Evolutionary conservation across 129 eudicot species (phyloP), one percentile per base, ranked within the genome.

Genomic region (Chrysanthemum makinoi): DNA sequence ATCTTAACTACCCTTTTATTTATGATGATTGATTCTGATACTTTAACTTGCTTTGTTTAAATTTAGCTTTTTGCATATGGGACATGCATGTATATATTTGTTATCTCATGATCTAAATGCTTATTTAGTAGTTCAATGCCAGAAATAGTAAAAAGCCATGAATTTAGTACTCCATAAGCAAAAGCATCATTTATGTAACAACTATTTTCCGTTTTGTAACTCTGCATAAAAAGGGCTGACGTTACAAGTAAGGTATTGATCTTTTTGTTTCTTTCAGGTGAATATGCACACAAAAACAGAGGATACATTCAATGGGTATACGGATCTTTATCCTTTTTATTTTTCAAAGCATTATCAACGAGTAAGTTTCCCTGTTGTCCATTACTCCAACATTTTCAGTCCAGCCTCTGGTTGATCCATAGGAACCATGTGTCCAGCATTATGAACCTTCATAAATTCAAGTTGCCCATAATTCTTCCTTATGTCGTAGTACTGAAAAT

Each of bases 391-490:
- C 68, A 63, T 63, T 20, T 14, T 63, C 43, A 35, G 51, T 15
- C 20, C 51, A 63, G 17, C 26, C 50, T n/a, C 15, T 13, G 68
- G 68, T 30, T 63, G 68, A 63, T 63, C 68, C 68, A 39, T 63
- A 35, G 51, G 68, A 63, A 63, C 68, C 68, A 63, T 30, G 28
- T 63, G 68, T 30, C 68, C 68, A 35, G 15, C 68, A 63, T 63
- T 20, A 16, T 39, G 68, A 63, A 63, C 68, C 68, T 63, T 63
- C 3, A 63, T 4, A 15, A 63, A 63, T 33, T 28, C 14, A 0
- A 63, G 19, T 2, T 47, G 50, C 68, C 68, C 51, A 33, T 33
- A 16, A 39, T 15, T 63, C 24, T 63, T 62, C 67, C 67, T 62
- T 33, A 62, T 62, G 14, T 62, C 67, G 11, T 33, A 33, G 22